Evolutionary conservation across 257 asterid genomes (phyloP), one percentile per base, ranked within the genome.

Genomic region (Coffea eugenioides): DNA sequence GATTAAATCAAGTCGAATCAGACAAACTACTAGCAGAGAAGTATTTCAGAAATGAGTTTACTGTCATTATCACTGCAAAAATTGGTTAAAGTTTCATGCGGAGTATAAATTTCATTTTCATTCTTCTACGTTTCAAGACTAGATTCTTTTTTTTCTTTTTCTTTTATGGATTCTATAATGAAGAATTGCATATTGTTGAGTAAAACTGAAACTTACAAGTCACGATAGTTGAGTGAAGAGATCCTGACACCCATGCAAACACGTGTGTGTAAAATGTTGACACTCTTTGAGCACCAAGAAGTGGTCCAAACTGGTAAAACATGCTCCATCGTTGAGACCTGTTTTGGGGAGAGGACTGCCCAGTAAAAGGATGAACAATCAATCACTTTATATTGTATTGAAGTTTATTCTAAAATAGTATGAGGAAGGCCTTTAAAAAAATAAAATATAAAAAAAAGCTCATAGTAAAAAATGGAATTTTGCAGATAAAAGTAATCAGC

Each of bases 291-390:
- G 80, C 88, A 84, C 93, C 91, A 92, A 3, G 89, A 86, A 81
- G 87, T 87, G 90, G 89, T 86, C 98, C 93, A 91, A 87, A 82
- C 77, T 20, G 99, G 99, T 78, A 95, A 89, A 82, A 95, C 91
- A 83, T 87, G 96, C 86, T 95, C 99, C 89, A 87, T 85, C 51
- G 27, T 85, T 0, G 99, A 92, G 81, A 92, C 97, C 90, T 88
- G 90, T 85, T 88, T 86, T 21, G 98, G 95, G 73, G 95, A 88
- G 81, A 91, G 91, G 77, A 92, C 98, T 95, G 82, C 80, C 83
- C 85, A 87, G 59, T 65, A 84, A 67, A 43, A 43, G 41, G 68
- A 80, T 72, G 39, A 85, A 79, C 57, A 10, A 16, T 46, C 49
- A 31, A 39, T 31, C 21, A 56, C 25, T 56, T 20, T 18, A 20